Percentiles rank a stretch among this genome's conserved stretches.
These are phyloP conservation scores for Neospermospora avenae DNA, from an alignment of 2,329 filamentous ascomycete species.

Conservation along the genomic window DNA sequence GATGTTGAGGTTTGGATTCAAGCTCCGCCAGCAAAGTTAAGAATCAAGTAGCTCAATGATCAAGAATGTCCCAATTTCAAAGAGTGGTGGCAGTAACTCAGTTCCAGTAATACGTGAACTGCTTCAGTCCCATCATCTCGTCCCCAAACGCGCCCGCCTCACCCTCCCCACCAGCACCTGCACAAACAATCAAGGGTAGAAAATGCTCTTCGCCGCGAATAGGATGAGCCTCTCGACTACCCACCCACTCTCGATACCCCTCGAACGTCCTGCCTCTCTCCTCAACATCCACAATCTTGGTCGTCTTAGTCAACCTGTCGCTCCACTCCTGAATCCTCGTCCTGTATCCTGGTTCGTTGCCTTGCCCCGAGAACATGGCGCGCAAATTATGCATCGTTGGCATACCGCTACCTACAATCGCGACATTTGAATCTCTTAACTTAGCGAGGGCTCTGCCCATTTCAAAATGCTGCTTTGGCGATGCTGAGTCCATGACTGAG, in stretches of 20 bases:
- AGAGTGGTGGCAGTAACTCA: neutral
- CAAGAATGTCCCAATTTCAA: too few species aligned
- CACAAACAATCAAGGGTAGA: constrained; percentile 55
- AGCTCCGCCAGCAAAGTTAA: too few species aligned
- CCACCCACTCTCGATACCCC: constrained; percentile 44
- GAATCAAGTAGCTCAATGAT: too few species aligned
- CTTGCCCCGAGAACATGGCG: constrained; percentile 44
- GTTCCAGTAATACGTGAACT: constrained; percentile 28
- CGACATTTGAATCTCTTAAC: constrained; percentile 64
- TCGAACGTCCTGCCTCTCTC: constrained; percentile 43
- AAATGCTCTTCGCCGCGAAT: constrained; percentile 53
- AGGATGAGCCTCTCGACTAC: constrained; percentile 61
- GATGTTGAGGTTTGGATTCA: too few species aligned
- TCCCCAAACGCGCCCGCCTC: constrained; percentile 34
- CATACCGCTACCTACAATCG: constrained; percentile 72
- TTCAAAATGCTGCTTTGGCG: constrained; percentile 62
- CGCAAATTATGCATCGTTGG: constrained; percentile 65
- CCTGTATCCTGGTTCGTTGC: constrained; percentile 54
- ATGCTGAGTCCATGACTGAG: constrained; percentile 56
- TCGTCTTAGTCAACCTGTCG: constrained; percentile 36
- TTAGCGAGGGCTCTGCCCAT: constrained; percentile 63
- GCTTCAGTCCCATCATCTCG: constrained; percentile 17
- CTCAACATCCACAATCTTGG: constrained; percentile 34
- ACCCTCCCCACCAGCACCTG: constrained; percentile 51
- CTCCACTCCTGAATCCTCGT: constrained; percentile 55